Base-by-base conservation (phyloP, 2,329 filamentous ascomycete species). In the Calycina marina region DNA sequence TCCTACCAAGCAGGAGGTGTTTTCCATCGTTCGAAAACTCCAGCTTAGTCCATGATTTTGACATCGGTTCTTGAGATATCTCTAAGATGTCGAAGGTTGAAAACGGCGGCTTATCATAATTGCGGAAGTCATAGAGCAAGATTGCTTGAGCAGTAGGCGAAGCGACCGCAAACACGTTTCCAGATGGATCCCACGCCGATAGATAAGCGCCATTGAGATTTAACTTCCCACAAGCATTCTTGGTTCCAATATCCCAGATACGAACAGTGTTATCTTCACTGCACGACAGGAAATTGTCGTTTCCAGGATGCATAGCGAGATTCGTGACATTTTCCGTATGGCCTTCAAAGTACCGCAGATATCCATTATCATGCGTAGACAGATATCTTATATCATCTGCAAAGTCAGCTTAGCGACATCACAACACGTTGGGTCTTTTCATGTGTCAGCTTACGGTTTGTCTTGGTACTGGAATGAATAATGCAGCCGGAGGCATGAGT, bases 1-100 rank as follows among this genome's bases (percentile, higher is more conserved):
- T 82, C 2, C 88, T 96, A 10, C 81, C 82, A 12, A 98, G 56
- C 4, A 98, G 66, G 29, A 98, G 58, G 38, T 72, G 72, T 50
- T 93, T 93, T 12, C 90, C 90, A 49, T 98, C 90, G 48, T 98
- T 98, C 36, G 83, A 90, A 53, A 98, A 96, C 48, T 93, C 85
- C 25, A 98, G 66, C 45, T 80, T 85, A 2, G 82, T 90, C 90
- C 90, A 98, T 8, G 77, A 77, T 32, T 67, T 67, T 55, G 67
- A 39, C 54, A 65, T 46, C 10, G 33, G 20, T 22, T 79, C 73
- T 29, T 76, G 68, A 4, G 41, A 69, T 61, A 31, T 62, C 47
- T 49, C 58, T 38, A 49, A 31, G 11, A 96, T 62, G 49, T 96
- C 88, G 48, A 96, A 90, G 6, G 71, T 80, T 8, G 77, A 69